phyloP scores from a whole-genome alignment of 768 basidiomycete species.

The Tricholoma flavovirens region DNA sequence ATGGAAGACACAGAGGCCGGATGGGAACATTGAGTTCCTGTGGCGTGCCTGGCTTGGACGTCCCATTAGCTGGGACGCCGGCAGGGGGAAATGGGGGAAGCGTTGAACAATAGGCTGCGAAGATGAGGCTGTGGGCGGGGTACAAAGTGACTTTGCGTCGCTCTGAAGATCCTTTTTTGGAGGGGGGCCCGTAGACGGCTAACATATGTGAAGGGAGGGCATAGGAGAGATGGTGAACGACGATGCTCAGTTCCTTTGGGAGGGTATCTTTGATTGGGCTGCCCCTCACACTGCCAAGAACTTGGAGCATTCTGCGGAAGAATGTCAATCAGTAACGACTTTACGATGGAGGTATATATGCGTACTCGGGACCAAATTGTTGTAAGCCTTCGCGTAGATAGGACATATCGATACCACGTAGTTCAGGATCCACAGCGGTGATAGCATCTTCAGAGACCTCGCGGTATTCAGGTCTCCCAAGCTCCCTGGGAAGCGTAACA shows the following conservation, averaged over 20 bases:
- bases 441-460: slow-evolving; percentile 44
- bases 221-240: slow-evolving; percentile 28
- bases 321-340: slow-evolving; percentile 1
- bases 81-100: slow-evolving; percentile 50
- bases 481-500: slow-evolving; percentile 44
- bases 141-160: slow-evolving; percentile 41
- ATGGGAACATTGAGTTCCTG: slow-evolving; percentile 43
- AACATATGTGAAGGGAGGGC: slow-evolving; percentile 48
- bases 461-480: slow-evolving; percentile 45
- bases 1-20: slow-evolving; percentile 56
- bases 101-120: slow-evolving; percentile 63
- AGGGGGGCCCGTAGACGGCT: slow-evolving; percentile 32
- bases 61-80: slow-evolving; percentile 12
- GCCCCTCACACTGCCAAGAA: slow-evolving; percentile 32
- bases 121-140: slow-evolving; percentile 64
- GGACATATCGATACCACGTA: slow-evolving; percentile 40
- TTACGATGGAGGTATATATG: background rate
- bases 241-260: slow-evolving; percentile 38
- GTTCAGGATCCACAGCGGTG: slow-evolving; percentile 42
- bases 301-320: slow-evolving; percentile 31
- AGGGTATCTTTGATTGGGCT: slow-evolving; percentile 27
- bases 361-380: slow-evolving; percentile 36
- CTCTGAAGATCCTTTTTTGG: slow-evolving; percentile 11
- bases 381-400: slow-evolving; percentile 51
- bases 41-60: slow-evolving; percentile 19